Evolutionary conservation across 257 asterid species (phyloP), one percentile per base, ranked within the genome.

Genomic region (Capsicum chinense): DNA sequence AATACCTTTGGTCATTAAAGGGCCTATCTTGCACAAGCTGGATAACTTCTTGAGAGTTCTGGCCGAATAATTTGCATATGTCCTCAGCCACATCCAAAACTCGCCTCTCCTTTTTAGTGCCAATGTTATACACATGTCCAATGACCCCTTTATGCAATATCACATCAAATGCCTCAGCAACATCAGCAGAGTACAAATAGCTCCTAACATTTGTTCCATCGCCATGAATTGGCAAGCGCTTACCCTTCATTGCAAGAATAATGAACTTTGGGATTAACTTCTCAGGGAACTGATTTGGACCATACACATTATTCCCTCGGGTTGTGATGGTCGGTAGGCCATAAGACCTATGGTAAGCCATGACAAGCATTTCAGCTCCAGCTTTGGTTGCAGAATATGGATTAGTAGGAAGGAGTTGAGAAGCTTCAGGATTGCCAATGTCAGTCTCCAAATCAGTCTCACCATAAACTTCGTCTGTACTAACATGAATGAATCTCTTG

Each of bases 191-290:
- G 62, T 74, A 63, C 15, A 83, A 56, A 76, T 83, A 74, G 60
- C 86, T 83, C 60, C 78, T 47, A 37, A 60, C 83, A 17, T 83
- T 83, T 1, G 79, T 19, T 33, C 83, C 83, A 50, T 83, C 86
- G 4, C 86, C 79, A 10, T 83, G 86, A 62, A 74, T 74, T 35
- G 86, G 86, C 39, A 74, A 50, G 21, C 35, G 83, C 52, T 83
- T 78, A 5, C 86, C 83, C 19, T 60, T 83, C 86, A 83, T 74
- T 2, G 83, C 83, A 3, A 74, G 78, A 5, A 83, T 79, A 50
- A 83, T 83, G 63, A 73, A 83, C 78, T 83, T 83, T 52, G 86
- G 86, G 1, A 83, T 83, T 76, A 83, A 60, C 83, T 83, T 83
- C 52, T 83, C 85, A 9, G 82, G 85, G 70, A 12, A 83, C 83